These are phyloP conservation scores for Lodderomyces margitis DNA, from an alignment of 1,139 yeast species.

Conservation along the genomic window DNA sequence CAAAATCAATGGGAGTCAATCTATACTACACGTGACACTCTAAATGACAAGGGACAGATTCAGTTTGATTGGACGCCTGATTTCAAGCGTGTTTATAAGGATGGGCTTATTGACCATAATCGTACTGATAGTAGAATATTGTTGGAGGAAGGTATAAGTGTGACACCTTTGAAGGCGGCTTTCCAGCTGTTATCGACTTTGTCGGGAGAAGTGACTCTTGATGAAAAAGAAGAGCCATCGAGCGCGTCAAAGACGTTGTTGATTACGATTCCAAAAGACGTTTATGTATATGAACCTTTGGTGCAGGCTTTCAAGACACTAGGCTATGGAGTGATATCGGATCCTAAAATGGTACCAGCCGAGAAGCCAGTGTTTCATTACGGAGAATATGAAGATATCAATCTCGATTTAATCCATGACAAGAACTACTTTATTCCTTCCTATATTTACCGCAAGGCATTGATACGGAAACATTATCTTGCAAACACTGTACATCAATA, in stretches of 20 bases:
- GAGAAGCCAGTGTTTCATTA: constrained; percentile 56
- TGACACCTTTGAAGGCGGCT: constrained; percentile 80
- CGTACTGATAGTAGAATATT: constrained; percentile 59
- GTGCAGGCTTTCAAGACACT: constrained; percentile 38
- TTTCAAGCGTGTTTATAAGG: constrained; percentile 64
- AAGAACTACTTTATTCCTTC: constrained; percentile 67
- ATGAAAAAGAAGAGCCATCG: constrained; percentile 17
- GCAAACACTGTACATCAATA: constrained; percentile 77
- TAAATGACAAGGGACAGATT: constrained; percentile 25
- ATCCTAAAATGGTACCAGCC: constrained; percentile 24
- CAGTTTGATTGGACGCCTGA: constrained; percentile 81
- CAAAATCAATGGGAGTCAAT: constrained; percentile 78
- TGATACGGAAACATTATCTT: constrained; percentile 85
- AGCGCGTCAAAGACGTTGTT: constrained; percentile 17
- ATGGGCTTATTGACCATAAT: constrained; percentile 50
- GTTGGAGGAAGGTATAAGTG: constrained; percentile 56
- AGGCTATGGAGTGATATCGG: constrained; percentile 27
- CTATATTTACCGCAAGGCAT: constrained; percentile 80
- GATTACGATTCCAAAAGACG: constrained; percentile 33
- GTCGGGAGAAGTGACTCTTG: constrained; percentile 53
- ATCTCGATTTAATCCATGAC: constrained; percentile 57
- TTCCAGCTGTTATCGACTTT: constrained; percentile 56
- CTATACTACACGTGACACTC: constrained; percentile 24
- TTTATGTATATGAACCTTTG: constrained; percentile 63
- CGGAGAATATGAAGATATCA: constrained; percentile 87